phyloP scores from a whole-genome alignment of 1,139 yeast species.

The Yamadazyma jaroonii region DNA sequence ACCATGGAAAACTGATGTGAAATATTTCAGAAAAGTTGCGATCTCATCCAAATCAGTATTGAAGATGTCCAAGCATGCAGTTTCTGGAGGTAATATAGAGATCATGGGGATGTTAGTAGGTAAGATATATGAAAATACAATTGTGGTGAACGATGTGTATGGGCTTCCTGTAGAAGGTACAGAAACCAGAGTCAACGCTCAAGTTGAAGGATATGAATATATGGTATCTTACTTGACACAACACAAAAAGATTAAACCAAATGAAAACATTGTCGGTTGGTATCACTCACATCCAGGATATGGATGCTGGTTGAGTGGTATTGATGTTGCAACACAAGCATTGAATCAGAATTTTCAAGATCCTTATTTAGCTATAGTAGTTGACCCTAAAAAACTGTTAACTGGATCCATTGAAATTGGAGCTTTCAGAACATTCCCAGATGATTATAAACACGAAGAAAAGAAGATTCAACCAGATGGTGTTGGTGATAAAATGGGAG shows the following conservation, averaged over 20 bases:
- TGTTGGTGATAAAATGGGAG: constrained; percentile 19
- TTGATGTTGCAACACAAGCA: constrained; percentile 84
- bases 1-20: constrained; percentile 48
- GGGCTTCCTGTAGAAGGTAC: constrained; percentile 94
- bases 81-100: constrained; percentile 85
- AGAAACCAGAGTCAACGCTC: constrained; percentile 93
- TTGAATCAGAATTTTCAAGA: constrained; percentile 87
- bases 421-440: constrained; percentile 81
- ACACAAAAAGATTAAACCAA: constrained; percentile 50
- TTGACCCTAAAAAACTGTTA: constrained; percentile 75
- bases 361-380: constrained; percentile 84
- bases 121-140: constrained; percentile 52
- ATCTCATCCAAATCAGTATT: constrained; percentile 74
- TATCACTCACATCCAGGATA: constrained; percentile 97
- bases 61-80: constrained; percentile 82
- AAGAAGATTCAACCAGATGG: constrained; percentile 2
- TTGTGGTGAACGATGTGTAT: constrained; percentile 79
- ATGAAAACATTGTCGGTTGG: constrained; percentile 82
- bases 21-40: constrained; percentile 63
- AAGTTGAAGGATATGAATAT: constrained; percentile 89
- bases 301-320: constrained; percentile 91
- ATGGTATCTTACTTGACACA: constrained; percentile 81
- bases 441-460: constrained; percentile 19
- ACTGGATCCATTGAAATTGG: constrained; percentile 82
- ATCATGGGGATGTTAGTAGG: constrained; percentile 96